phyloP scores from a whole-genome alignment of 1,139 yeast genomes.

The Candida pseudoviswanathii region DNA sequence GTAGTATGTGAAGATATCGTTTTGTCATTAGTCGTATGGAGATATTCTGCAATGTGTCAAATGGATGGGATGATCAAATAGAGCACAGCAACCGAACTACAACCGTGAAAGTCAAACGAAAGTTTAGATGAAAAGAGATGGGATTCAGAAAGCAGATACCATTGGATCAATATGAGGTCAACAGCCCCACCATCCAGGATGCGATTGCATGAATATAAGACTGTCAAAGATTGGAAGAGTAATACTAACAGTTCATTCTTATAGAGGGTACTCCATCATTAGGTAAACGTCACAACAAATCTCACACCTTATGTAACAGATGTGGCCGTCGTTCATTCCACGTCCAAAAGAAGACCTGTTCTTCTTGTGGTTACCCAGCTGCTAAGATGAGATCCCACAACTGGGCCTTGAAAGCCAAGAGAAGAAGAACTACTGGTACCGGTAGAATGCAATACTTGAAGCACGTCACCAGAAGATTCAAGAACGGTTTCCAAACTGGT shows the following conservation, averaged over 20 bases:
- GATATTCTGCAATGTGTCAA: background rate
- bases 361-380: constrained; percentile 99
- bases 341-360: constrained; percentile 98
- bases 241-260: constrained; percentile 15
- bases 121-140: background rate
- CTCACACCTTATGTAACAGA: constrained; percentile 99
- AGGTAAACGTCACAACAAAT: constrained; percentile 99
- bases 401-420: constrained; percentile 99
- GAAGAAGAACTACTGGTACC: constrained; percentile 99
- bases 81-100: background rate
- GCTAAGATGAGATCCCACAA: constrained; percentile 98
- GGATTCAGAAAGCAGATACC: background rate
- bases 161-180: background rate
- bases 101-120: too few relatives aligned
- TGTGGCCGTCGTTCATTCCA: constrained; percentile 99
- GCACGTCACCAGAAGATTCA: constrained; percentile 96
- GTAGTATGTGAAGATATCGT: constrained; percentile 56
- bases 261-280: constrained; percentile 99
- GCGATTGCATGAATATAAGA: background rate
- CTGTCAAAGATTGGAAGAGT: background rate
- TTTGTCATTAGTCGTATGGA: background rate
- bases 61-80: background rate
- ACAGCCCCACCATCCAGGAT: background rate
- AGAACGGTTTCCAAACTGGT: constrained; percentile 98
- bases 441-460: constrained; percentile 99